phyloP scores from a whole-genome alignment of 768 basidiomycete species.

The Tephrocybe sp. region DNA sequence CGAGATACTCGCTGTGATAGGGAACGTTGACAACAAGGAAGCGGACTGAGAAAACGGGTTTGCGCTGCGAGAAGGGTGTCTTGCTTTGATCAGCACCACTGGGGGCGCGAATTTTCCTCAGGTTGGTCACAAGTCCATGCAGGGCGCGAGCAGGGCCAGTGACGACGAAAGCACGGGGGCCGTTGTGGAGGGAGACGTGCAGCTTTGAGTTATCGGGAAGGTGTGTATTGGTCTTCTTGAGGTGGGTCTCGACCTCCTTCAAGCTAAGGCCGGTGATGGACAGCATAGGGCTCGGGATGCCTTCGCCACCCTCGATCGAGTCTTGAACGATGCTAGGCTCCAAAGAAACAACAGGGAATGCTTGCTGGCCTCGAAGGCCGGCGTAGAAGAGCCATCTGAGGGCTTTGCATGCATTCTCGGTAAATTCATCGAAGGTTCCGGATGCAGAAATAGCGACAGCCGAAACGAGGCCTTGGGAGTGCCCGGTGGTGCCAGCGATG shows the following conservation, averaged over 20 bases:
- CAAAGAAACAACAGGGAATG: constrained; percentile 88
- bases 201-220: constrained; percentile 78
- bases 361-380: constrained; percentile 89
- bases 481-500: constrained; percentile 88
- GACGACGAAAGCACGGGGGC: constrained; percentile 85
- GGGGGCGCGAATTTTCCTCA: constrained; percentile 88
- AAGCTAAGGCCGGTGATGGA: constrained; percentile 80
- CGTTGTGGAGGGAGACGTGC: constrained; percentile 88
- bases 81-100: constrained; percentile 91
- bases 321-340: constrained; percentile 88
- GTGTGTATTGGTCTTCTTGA: constrained; percentile 84
- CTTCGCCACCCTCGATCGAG: constrained; percentile 89
- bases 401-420: constrained; percentile 76
- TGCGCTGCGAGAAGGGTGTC: constrained; percentile 89
- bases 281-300: constrained; percentile 90
- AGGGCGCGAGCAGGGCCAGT: constrained; percentile 89
- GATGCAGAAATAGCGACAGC: constrained; percentile 89
- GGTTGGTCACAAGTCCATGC: constrained; percentile 89
- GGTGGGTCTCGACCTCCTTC: constrained; percentile 75
- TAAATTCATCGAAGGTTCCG: constrained; percentile 68
- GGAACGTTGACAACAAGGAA: constrained; percentile 96
- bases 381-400: constrained; percentile 92
- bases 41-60: constrained; percentile 87
- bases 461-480: constrained; percentile 95
- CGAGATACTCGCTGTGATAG: constrained; percentile 89